Percentiles rank a stretch among this genome's conserved stretches.
Evolutionary conservation across 371 early-diverging fungal species (phyloP).

Genomic region (Syncephalastrum sp.): DNA sequence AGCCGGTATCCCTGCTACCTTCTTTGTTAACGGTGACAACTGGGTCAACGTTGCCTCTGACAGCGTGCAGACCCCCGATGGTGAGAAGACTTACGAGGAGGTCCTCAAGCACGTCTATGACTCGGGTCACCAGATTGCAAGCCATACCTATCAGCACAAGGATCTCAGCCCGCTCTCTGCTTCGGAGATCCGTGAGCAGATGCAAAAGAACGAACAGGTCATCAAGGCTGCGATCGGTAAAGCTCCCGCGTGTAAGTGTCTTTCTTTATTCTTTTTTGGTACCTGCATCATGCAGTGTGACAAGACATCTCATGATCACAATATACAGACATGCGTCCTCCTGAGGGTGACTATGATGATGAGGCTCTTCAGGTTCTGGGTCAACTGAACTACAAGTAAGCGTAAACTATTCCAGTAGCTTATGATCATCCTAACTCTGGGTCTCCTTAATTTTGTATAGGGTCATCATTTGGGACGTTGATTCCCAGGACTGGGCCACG

Average conservation of each 20-base stretch:
- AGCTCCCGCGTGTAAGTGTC: background rate
- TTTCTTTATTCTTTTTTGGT: too few species aligned
- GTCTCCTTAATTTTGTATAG: slow-evolving; percentile 3
- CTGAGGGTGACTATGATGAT: slow-evolving; percentile 43
- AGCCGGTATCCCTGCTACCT: slow-evolving; percentile 53
- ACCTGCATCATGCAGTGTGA: background rate
- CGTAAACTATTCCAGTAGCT: background rate
- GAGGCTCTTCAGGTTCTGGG: slow-evolving; percentile 35
- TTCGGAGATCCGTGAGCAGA: slow-evolving; percentile 20
- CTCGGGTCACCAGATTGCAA: slow-evolving; percentile 54
- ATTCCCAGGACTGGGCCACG: slow-evolving; percentile 50
- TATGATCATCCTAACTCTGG: background rate
- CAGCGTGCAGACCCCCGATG: slow-evolving; percentile 15
- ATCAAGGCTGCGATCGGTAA: slow-evolving; percentile 27
- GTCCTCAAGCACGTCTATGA: slow-evolving; percentile 39
- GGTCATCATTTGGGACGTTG: slow-evolving; percentile 56
- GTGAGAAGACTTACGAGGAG: slow-evolving; percentile 23
- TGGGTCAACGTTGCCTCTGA: slow-evolving; percentile 27
- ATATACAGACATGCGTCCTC: slow-evolving; percentile 43
- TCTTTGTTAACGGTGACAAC: slow-evolving; percentile 63
- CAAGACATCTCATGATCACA: background rate
- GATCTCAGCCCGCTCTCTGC: slow-evolving; percentile 23
- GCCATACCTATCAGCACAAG: slow-evolving; percentile 58
- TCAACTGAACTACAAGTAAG: slow-evolving; percentile 44
- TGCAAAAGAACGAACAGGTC: slow-evolving; percentile 25